Base-by-base conservation (phyloP, 371 early-diverging fungal species). In the Syncephalis plumigaleata region DNA sequence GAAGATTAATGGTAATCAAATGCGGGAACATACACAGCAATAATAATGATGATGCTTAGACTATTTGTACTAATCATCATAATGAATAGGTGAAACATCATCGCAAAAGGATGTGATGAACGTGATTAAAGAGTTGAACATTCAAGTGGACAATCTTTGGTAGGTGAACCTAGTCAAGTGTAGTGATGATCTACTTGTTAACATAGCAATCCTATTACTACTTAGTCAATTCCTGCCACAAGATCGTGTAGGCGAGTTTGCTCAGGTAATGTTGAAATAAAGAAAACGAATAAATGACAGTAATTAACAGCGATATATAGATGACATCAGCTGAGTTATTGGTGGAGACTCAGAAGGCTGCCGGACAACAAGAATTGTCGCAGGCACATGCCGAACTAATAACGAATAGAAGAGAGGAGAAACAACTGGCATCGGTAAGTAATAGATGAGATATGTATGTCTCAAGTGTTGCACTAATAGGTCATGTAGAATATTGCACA, bases 81-180 rank as follows among this genome's bases (percentile, higher is more conserved):
- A 8, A 27, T 22, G 9, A 9, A 3, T 53, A 82, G 84, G 79
- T 3, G 64, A 70, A 58, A 40, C 24, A 0, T 56, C 71, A 3
- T 69, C 77, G 0, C 73, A 75, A 27, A 68, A 63, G 39, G 80
- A 79, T 15, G 75, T 94, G 2, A 54, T 71, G 44, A 60, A 60
- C 9, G 60, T 65, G 9, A 69, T 88, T 9, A 52, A 57, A 17
- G 47, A 54, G 4, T 61, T 92, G 46, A 72, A 81, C 46, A 84
- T 96, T 42, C 95, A 96, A 55, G 88, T 94, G n/a, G 88, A 91
- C 59, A 96, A 92, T 54, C 65, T 96, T 38, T 96, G 96, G 75
- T 91, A n/a, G n/a, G 89, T 57, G 71, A 67, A 47, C 36, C 2
- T 31, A 15, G 21, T 27, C 20, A 16, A 16, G 39, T 15, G 7